Base-by-base conservation (phyloP, 2,329 filamentous ascomycete genomes). In the Cadophora sp. region DNA sequence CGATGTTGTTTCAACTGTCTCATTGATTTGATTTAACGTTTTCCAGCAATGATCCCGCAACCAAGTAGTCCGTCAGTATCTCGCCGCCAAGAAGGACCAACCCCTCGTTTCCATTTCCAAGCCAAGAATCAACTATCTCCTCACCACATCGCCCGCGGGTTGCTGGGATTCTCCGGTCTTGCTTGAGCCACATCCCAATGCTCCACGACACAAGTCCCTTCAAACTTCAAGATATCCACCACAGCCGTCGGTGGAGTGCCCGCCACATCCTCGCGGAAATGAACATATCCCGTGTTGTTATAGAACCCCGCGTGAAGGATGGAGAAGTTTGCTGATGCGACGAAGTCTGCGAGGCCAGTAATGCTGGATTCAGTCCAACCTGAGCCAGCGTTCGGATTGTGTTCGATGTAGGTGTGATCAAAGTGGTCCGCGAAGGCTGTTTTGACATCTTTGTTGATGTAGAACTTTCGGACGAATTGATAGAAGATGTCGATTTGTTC, bases 171-270 rank as follows among this genome's bases (percentile, higher is more conserved):
- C 36, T 51, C 66, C 7, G 70, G 71, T 41, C 56, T 53, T 16
- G 61, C n/a, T 51, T 71, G 62, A 30, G 62, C 47, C 14, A 74
- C 65, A 68, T 74, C 71, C 71, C 72, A 73, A 65, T 73, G 72
- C 62, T 73, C 72, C 43, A 66, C 61, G 47, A 73, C 67, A 48
- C 71, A 73, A 6, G 60, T 69, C 18, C 72, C 71, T 2, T 73
- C 62, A 30, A 73, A 67, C 16, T 67, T 27, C 47, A 68, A 70
- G 14, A 73, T 64, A 53, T 74, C 71, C 14, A 68, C 66, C 27
- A 73, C 27, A 24, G 70, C 71, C 39, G 61, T 47, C 2, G 65
- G 62, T 14, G 60, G 60, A 13, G 36, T 2, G 7, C 61, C 64
- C 5, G 22, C 36, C 13, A 60, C 39, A 16, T 70, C 50, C 6